Evolutionary conservation across 2,329 filamentous ascomycete species (phyloP).

Genomic region (Beauveria sp.): DNA sequence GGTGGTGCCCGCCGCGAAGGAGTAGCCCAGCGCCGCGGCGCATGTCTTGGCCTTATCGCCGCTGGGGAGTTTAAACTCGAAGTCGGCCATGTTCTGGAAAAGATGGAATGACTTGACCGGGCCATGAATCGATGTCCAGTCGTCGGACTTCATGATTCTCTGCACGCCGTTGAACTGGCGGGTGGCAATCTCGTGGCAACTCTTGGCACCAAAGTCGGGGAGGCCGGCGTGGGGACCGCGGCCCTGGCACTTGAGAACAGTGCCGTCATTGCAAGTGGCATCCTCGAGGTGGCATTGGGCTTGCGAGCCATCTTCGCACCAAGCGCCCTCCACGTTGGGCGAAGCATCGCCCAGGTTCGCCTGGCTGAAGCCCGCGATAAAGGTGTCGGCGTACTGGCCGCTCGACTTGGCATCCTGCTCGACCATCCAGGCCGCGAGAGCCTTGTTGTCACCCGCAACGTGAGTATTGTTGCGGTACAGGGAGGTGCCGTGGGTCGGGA

Average conservation of each 20-base stretch:
- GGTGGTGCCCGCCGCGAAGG: constrained; percentile 85
- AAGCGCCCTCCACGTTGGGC: constrained; percentile 80
- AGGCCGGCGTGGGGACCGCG: constrained; percentile 61
- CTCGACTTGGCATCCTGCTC: constrained; percentile 58
- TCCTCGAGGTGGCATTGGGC: constrained; percentile 67
- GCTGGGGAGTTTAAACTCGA: constrained; percentile 65
- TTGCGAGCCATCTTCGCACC: constrained; percentile 80
- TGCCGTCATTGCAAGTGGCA: constrained; percentile 70
- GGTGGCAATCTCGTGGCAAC: constrained; percentile 67
- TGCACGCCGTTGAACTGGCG: constrained; percentile 60
- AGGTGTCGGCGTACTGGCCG: constrained; percentile 46
- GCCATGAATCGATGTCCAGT: constrained; percentile 44
- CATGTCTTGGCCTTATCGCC: constrained; percentile 67
- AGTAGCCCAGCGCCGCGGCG: constrained; percentile 80
- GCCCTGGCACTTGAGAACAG: constrained; percentile 63
- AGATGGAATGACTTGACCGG: constrained; percentile 72
- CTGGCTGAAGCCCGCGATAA: constrained; percentile 89
- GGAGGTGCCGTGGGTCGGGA: constrained; percentile 85
- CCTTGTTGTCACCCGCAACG: constrained; percentile 92
- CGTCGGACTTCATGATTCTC: constrained; percentile 32
- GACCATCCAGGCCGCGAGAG: constrained; percentile 78
- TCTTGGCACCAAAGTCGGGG: constrained; percentile 63
- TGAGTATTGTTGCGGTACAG: constrained; percentile 88
- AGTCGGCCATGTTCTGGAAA: constrained; percentile 74
- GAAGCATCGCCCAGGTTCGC: constrained; percentile 86